Base-by-base conservation (phyloP, 148 eudicot genomes). In the Linanthus parryae region DNA sequence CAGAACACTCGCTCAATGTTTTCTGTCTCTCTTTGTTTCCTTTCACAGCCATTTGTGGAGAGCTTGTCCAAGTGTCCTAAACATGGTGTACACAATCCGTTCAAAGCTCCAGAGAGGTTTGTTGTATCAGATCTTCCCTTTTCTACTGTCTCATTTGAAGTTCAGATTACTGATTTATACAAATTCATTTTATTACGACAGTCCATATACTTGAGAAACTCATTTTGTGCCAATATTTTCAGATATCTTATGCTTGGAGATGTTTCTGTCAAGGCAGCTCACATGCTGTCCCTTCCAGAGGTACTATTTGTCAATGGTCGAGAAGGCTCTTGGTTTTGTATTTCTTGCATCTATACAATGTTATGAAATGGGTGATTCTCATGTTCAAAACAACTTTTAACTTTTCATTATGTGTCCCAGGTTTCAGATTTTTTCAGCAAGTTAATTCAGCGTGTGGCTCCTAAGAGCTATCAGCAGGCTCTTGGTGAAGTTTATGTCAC, bases 81-180 rank as follows among this genome's bases (percentile, higher is more conserved):
- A 67, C 96, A 94, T 70, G 99, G 99, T 57, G 69, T 94, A 25
- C 99, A 94, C 54, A 94, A 94, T 58, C 96, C 99, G 21, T 94
- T 94, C 58, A 94, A 94, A 66, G 63, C 85, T 42, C 99, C 99
- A 27, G 99, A 94, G 62, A 88, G 99, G 99, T 94, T 54, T 30
- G 65, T 35, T 25, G 58, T 62, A 12, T 34, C 30, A 43, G 24
- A 17, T 51, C 57, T n/a, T 8, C 39, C 37, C 18, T 52, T 3
- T 45, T 42, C 27, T 39, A 28, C 3, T 2, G 6, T 22, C 23
- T 12, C 36, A n/a, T 35, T 52, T 36, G 4, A 9, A 34, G 0
- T 2, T 8, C 8, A 36, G 16, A 18, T 1, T 46, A 1, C 23
- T n/a, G 46, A 17, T 8, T 63, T 13, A 0, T 28, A 14, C 17